Base-by-base conservation (phyloP, 1,139 yeast species). In the Pichia cactophila region DNA sequence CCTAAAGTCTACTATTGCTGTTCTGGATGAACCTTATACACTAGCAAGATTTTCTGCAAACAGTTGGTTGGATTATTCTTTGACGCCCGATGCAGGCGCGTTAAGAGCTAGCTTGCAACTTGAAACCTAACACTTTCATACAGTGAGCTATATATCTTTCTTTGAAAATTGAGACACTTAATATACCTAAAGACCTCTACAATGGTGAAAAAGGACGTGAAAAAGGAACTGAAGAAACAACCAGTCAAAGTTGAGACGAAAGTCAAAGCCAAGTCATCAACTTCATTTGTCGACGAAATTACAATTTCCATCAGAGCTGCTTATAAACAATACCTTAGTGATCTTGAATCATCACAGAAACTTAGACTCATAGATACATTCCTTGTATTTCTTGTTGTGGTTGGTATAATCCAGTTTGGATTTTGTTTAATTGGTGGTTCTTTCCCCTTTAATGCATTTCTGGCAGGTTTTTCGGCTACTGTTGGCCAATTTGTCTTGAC, bases 401-500 rank as follows among this genome's bases (percentile, higher is more conserved):
- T 88, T 54, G 98, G 96, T 0, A 70, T 78, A 2, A 68, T 86
- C 44, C 97, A 92, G 68, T 87, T 89, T 64, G 68, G 75, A 5
- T 89, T 89, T 65, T 87, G 86, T 54, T 57, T 84, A 39, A 56
- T 89, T 16, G 80, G 89, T 48, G 96, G 97, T 33, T 87, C 81
- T 60, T 94, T 84, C 74, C 99, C 99, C 23, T 92, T 94, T 76
- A 92, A 92, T 69, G 97, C 97, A 33, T 92, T 92, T 64, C 74
- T 92, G 53, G 94, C 96, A 29, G 98, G 98, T 0, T 92, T 92
- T 64, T 79, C 86, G 52, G 74, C 89, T 39, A 87, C 97, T 52
- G 97, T 92, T 50, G 97, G 96, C 16, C 98, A 94, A 67, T 92
- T 94, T 65, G 97, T 92, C 37, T 76, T 92, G 56, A 78, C 95